phyloP scores from a whole-genome alignment of 768 basidiomycete genomes.

The Macrocybe gigantea region DNA sequence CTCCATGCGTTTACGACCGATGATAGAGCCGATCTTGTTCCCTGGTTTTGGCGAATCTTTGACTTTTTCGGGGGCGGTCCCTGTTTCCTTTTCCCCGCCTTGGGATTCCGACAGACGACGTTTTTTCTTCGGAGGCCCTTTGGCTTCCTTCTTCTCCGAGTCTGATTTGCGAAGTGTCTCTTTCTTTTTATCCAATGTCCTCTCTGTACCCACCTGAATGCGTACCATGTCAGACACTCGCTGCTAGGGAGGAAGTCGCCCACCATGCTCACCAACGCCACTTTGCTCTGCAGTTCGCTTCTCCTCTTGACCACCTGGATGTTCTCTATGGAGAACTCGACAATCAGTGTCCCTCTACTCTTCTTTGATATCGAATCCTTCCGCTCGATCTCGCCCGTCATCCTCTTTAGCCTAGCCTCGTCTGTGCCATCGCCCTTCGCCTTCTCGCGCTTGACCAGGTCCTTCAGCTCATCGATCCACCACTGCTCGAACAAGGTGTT shows the following conservation, averaged over 20 bases:
- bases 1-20: constrained; percentile 77
- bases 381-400: constrained; percentile 52
- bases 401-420: constrained; percentile 46
- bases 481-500: constrained; percentile 64
- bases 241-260: too few relatives aligned
- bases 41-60: constrained; percentile 15
- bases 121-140: constrained; percentile 35
- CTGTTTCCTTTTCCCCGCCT: constrained; percentile 12
- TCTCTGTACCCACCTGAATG: too few relatives aligned
- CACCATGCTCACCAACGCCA: constrained; percentile 10
- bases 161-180: too few relatives aligned
- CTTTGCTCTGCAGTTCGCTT: constrained; percentile 41
- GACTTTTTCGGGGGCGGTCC: background rate
- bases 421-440: constrained; percentile 30
- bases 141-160: constrained; percentile 19
- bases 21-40: constrained; percentile 58
- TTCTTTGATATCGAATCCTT: constrained; percentile 24
- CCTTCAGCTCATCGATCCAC: constrained; percentile 78
- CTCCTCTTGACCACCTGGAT: constrained; percentile 82
- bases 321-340: constrained; percentile 98
- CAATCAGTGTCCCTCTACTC: constrained; percentile 54
- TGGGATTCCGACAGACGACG: constrained; percentile 17
- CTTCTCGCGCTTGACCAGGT: constrained; percentile 52
- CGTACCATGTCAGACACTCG: too few relatives aligned
- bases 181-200: too few relatives aligned